A percentile compares a stretch with the other conserved stretches of the same genome.
These are phyloP conservation scores for Apiotrichum akiyoshidainum DNA, from an alignment of 1,284 basidiomycete genomes.

Conservation along the genomic window DNA sequence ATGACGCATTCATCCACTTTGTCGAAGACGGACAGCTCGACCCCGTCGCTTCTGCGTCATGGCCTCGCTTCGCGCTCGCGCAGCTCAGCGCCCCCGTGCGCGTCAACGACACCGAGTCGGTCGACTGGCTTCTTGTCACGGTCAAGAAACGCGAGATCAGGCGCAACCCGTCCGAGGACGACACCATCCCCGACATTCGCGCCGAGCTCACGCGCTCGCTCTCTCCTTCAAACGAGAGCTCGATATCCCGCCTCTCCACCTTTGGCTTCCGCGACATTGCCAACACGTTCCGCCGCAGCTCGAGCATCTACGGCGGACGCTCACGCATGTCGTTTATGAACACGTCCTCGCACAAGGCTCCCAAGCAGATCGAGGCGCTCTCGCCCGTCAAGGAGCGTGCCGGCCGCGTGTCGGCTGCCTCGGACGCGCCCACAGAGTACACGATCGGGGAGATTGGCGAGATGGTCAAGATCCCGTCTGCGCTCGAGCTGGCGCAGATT, in stretches of 20 bases:
- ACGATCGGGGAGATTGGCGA: slow-evolving; percentile 35
- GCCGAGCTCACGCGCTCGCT: slow-evolving; percentile 8
- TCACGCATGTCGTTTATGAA: slow-evolving; percentile 7
- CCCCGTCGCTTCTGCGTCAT: slow-evolving; percentile 16
- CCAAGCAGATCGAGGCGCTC: slow-evolving; percentile 3
- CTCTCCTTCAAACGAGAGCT: slow-evolving; percentile 24
- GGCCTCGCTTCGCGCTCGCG: slow-evolving; percentile 39
- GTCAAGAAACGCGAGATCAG: slow-evolving; percentile 21
- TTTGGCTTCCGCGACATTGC: slow-evolving; percentile 28
- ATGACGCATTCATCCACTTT: slow-evolving; percentile 41
- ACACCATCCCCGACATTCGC: slow-evolving; percentile 12
- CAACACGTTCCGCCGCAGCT: slow-evolving; percentile 28
- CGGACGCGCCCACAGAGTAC: slow-evolving; percentile 32
- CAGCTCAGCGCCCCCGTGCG: slow-evolving; percentile 22
- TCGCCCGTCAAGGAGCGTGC: neutral
- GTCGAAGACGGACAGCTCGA: slow-evolving; percentile 40
- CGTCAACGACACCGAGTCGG: neutral
- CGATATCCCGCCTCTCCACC: slow-evolving; percentile 21
- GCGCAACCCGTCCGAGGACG: slow-evolving; percentile 1
- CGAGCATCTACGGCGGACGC: slow-evolving; percentile 12
- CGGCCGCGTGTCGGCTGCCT: slow-evolving; percentile 12
- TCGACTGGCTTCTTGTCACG: slow-evolving; percentile 39
- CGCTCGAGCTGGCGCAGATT: slow-evolving; percentile 1
- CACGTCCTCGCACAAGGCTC: neutral
- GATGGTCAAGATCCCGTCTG: slow-evolving; percentile 27